Evolutionary conservation across 306 rosid species (phyloP).

Genomic region (Mucuna pruriens): DNA sequence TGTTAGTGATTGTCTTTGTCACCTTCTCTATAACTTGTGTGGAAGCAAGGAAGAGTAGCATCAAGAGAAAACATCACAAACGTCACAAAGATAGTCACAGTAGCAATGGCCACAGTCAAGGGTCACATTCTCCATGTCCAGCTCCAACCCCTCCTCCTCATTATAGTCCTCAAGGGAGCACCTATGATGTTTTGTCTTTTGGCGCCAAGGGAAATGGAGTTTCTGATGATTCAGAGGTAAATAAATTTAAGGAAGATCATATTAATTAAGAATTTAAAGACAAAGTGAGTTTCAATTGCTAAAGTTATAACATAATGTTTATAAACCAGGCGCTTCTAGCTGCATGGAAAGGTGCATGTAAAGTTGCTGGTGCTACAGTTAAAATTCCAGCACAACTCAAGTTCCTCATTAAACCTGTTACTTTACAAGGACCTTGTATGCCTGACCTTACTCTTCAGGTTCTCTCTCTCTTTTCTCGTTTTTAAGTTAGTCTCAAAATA

Average conservation of each 20-base stretch:
- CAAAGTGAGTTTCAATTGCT: not conserved
- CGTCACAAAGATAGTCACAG: conserved; percentile 44
- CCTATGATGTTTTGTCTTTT: conserved; percentile 63
- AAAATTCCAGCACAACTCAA: conserved; percentile 64
- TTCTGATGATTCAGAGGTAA: conserved; percentile 85
- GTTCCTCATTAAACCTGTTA: conserved; percentile 69
- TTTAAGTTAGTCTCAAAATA: not conserved
- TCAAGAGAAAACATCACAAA: conserved; percentile 53
- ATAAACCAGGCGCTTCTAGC: conserved; percentile 69
- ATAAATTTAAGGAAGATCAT: not conserved
- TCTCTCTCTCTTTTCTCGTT: not conserved
- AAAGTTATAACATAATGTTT: conserved; percentile 17
- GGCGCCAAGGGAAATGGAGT: conserved; percentile 88
- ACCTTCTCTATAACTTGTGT: conserved; percentile 52
- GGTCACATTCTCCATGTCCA: conserved; percentile 48
- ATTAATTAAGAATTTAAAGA: not conserved
- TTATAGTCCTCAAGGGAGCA: conserved; percentile 42
- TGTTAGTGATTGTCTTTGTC: conserved; percentile 45
- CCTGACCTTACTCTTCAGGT: conserved; percentile 87
- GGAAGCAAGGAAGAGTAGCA: conserved; percentile 72
- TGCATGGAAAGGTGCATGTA: conserved; percentile 92
- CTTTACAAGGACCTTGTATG: conserved; percentile 90
- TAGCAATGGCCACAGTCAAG: conserved; percentile 35
- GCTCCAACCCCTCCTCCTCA: conserved; percentile 57
- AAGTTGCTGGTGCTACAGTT: conserved; percentile 62